Conservation (phyloP, 78 protist species). For the Creolimax fragrantissima region DNA sequence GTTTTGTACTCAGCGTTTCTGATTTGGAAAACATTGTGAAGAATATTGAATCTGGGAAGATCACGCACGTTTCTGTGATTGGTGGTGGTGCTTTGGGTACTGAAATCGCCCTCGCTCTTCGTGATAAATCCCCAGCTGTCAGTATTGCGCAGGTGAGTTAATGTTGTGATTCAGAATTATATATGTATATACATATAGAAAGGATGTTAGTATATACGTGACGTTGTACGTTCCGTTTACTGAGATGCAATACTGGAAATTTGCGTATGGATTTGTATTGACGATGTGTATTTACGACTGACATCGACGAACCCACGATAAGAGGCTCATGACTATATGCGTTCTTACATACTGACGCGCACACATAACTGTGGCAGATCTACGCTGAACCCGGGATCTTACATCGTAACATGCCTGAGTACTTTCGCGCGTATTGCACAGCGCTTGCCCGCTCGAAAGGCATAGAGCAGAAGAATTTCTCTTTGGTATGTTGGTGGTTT, state of each 20-base stretch:
- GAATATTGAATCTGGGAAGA: neutral
- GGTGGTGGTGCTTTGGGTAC: constrained; percentile 16
- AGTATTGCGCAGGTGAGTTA: neutral
- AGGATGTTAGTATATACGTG: too few species aligned
- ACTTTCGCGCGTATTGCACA: constrained; percentile 28
- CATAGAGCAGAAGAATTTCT: constrained; percentile 22
- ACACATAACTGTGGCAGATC: too few species aligned
- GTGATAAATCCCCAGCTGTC: neutral
- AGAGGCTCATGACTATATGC: too few species aligned
- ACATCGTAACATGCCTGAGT: constrained; percentile 23
- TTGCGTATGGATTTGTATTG: too few species aligned
- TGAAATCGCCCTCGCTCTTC: constrained; percentile 3
- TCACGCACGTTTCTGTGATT: neutral
- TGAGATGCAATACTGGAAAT: too few species aligned
- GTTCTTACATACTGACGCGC: too few species aligned
- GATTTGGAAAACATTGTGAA: neutral
- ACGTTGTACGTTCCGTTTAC: too few species aligned
- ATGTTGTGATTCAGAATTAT: neutral
- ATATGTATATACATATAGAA: constrained; percentile 1
- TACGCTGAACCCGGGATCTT: constrained; percentile 30
- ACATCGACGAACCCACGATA: too few species aligned
- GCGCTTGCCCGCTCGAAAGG: constrained; percentile 5
- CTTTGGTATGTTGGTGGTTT: too few species aligned
- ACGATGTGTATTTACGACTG: too few species aligned
- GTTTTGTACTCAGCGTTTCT: too few species aligned